Conservation (phyloP, 129 eudicot genomes). For the Arctium lappa region DNA sequence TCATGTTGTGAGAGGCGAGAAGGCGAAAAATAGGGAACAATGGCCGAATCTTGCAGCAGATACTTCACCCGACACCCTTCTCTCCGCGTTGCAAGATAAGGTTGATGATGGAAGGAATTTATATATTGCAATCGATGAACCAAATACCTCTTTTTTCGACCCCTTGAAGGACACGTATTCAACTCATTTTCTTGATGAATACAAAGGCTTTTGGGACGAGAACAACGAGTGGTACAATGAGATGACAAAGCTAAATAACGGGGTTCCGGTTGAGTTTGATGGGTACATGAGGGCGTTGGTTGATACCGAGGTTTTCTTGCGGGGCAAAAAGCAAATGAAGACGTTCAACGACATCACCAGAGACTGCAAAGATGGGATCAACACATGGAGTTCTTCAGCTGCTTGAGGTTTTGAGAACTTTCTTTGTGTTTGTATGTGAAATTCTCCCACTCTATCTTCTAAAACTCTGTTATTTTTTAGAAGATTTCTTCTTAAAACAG, state of each 20-base stretch:
- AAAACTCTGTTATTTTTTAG: slow-evolving; percentile 10
- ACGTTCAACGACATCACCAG: slow-evolving; percentile 84
- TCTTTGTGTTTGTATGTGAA: slow-evolving; percentile 18
- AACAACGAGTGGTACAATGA: slow-evolving; percentile 81
- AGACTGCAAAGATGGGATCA: slow-evolving; percentile 90
- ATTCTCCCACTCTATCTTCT: slow-evolving; percentile 4
- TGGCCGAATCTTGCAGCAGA: slow-evolving; percentile 85
- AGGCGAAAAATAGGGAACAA: slow-evolving; percentile 55
- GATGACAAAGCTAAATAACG: slow-evolving; percentile 63
- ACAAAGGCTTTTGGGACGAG: slow-evolving; percentile 71
- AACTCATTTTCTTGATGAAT: slow-evolving; percentile 82
- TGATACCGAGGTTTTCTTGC: slow-evolving; percentile 91
- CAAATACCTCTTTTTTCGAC: slow-evolving; percentile 61
- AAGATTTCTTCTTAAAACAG: slow-evolving; percentile 20
- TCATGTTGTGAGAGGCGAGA: slow-evolving; percentile 86
- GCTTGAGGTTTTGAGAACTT: slow-evolving; percentile 17
- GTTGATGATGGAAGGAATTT: slow-evolving; percentile 69
- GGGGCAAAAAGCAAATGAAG: slow-evolving; percentile 91
- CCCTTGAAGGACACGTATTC: slow-evolving; percentile 84
- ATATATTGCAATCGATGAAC: slow-evolving; percentile 77
- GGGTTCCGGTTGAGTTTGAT: slow-evolving; percentile 88
- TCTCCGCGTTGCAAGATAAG: slow-evolving; percentile 58
- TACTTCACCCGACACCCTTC: slow-evolving; percentile 75
- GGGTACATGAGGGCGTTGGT: slow-evolving; percentile 93
- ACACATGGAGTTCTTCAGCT: slow-evolving; percentile 62